These are phyloP conservation scores for Breynia disticha DNA, from an alignment of 441 rosid genomes.

Conservation along the genomic window DNA sequence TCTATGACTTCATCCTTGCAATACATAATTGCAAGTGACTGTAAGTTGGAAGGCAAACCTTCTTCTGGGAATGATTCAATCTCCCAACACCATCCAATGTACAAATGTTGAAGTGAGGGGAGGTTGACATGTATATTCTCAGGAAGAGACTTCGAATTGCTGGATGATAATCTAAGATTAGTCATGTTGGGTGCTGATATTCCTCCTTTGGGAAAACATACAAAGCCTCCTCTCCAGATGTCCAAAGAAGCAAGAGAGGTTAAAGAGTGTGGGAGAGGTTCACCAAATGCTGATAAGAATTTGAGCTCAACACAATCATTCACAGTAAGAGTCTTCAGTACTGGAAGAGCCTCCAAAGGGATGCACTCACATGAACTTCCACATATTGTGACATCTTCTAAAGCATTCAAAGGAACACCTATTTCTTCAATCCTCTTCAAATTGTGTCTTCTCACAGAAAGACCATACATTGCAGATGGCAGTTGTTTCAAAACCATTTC, in stretches of 20 bases:
- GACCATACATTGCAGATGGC: too few species aligned
- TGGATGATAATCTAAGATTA: neutral
- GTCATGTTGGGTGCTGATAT: conserved; percentile 14
- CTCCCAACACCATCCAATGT: conserved; percentile 20
- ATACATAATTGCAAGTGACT: too few species aligned
- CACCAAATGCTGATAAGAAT: neutral
- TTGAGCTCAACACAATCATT: neutral
- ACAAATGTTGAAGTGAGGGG: conserved; percentile 14
- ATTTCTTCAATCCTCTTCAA: too few species aligned
- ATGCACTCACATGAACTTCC: neutral
- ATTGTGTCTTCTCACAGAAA: too few species aligned
- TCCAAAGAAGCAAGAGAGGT: conserved; percentile 20
- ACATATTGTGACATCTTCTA: too few species aligned
- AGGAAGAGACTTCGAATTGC: conserved; percentile 10
- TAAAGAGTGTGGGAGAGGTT: conserved; percentile 14
- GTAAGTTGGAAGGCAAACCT: too few species aligned
- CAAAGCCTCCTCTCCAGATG: conserved; percentile 22
- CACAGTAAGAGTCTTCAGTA: neutral
- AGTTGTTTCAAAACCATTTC: too few species aligned
- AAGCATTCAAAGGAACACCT: too few species aligned
- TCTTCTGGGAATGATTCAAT: conserved; percentile 15
- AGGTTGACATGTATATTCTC: conserved; percentile 14
- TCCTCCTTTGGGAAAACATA: conserved; percentile 23
- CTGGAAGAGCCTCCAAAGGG: neutral
- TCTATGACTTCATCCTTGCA: too few species aligned